Base-by-base conservation (phyloP, 331 rosid genomes). In the Cydonia oblonga region DNA sequence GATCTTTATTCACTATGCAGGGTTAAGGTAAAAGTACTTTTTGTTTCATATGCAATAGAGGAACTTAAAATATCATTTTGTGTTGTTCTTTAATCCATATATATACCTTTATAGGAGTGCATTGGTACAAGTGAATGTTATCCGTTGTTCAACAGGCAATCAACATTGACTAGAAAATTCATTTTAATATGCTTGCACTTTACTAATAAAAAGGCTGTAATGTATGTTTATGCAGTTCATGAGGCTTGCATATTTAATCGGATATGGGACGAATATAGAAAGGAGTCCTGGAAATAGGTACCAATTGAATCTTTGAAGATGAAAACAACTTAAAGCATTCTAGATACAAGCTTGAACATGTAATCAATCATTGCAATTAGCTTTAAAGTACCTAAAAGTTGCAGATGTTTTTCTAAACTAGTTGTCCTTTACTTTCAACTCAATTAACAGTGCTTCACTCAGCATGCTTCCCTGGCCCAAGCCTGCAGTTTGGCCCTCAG, bases 391-490 rank as follows among this genome's bases (percentile, higher is more conserved):
- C 63, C 68, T 23, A 19, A 69, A 44, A 32, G 54, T 35, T 64
- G 51, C 57, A 11, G 30, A 73, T 79, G 64, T 19, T 33, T 59
- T 46, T n/a, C 65, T 67, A 42, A 66, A 23, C 59, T 58, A 33
- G 33, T 75, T 52, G 29, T 68, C 28, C 60, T 73, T 58, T 38
- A 69, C 56, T 40, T 59, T 76, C 29, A 75, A 72, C 5, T 67
- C 72, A 62, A 40, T 68, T 75, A 78, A 73, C 87, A 95, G 99
- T 83, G 96, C 96, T 81, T 84, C 84, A 75, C 96, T 91, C 82
- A 95, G 99, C 87, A 89, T 95, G 93, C 87, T 95, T 63, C 93
- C 97, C 68, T 95, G 99, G 99, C 99, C 97, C 67, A 95, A 86
- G 86, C 96, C 99, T 75, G 88, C 89, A 73, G 82, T 83, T 64